Evolutionary conservation across 2,329 filamentous ascomycete species (phyloP).

Genomic region (Fusarium foetens): DNA sequence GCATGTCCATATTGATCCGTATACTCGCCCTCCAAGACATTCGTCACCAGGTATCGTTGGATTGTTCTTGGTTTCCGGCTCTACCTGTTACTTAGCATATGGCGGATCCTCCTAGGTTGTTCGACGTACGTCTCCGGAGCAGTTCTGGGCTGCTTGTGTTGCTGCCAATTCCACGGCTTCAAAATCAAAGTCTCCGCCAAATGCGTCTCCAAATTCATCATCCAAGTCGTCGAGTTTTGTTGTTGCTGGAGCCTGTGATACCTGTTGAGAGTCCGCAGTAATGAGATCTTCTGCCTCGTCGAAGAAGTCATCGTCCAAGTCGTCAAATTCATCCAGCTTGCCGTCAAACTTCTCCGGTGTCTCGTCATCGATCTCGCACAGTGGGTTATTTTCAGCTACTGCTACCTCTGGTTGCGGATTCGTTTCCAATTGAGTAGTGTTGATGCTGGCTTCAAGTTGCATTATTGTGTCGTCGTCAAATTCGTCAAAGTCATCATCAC

Average conservation of each 20-base stretch:
- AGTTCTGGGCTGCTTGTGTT: conserved; percentile 68
- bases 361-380: conserved; percentile 69
- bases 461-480: conserved; percentile 70
- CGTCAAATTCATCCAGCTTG: conserved; percentile 67
- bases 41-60: conserved; percentile 85
- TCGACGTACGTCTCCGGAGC: conserved; percentile 53
- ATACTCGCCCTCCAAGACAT: conserved; percentile 77
- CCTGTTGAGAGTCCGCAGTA: conserved; percentile 36
- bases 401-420: conserved; percentile 3
- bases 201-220: conserved; percentile 55
- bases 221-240: conserved; percentile 24
- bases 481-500: conserved; percentile 67
- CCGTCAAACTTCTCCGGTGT: conserved; percentile 69
- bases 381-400: neutral
- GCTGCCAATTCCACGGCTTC: conserved; percentile 79
- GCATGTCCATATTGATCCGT: conserved; percentile 68
- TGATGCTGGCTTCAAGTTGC: conserved; percentile 60
- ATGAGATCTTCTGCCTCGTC: conserved; percentile 55
- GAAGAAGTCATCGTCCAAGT: conserved; percentile 71
- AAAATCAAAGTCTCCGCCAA: conserved; percentile 80
- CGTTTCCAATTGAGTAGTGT: conserved; percentile 43
- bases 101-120: conserved; percentile 38
- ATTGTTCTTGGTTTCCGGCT: conserved; percentile 77
- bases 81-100: conserved; percentile 74
- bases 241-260: conserved; percentile 12